Base-by-base conservation (phyloP, 768 basidiomycete genomes). In the Cystobasidium ongulense region DNA sequence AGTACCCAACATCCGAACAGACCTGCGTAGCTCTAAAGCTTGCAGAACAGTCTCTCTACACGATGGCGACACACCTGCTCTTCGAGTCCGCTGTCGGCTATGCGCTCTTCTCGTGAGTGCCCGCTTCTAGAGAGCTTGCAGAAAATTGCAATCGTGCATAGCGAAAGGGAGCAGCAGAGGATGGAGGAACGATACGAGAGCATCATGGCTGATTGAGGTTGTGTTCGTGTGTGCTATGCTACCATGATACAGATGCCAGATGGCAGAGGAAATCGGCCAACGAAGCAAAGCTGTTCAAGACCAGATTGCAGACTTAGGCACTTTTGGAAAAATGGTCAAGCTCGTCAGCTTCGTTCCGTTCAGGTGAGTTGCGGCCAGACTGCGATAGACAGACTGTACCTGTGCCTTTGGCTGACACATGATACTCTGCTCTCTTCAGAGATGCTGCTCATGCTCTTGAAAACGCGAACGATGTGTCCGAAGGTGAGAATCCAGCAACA, bases 381-480 rank as follows among this genome's bases (percentile, higher is more conserved):
- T 29, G 8, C 7, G 7, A 10, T 7, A n/a, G 64, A 39, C 39
- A 84, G 74, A 92, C 93, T 23, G 36, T 50, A 13, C 29, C 59
- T 25, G 7, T 10, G 25, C 29, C 13, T 11, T 21, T 67, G 13
- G 11, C 67, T 38, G 25, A 25, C 67, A 15, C 13, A 5, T 17
- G 18, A 21, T 5, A 10, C 17, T 18, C 31, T 71, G 8, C 50
- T 62, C 33, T 21, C 27, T 63, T 17, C 54, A 73, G 61, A 36
- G 77, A 77, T 66, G 77, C 78, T 21, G 76, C 76, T 21, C 76
- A 79, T 59, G 79, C 79, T 38, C 84, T 98, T 77, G 92, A 97
- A 83, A 97, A 96, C 78, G 89, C 89, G 64, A 97, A 97, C 80
- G 95, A 97, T 82, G 82, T 98, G 18, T 96, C 94, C 11, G 94